Evolutionary conservation across 257 asterid genomes (phyloP), one percentile per base, ranked within the genome.

Genomic region (Solanum medicagineum): DNA sequence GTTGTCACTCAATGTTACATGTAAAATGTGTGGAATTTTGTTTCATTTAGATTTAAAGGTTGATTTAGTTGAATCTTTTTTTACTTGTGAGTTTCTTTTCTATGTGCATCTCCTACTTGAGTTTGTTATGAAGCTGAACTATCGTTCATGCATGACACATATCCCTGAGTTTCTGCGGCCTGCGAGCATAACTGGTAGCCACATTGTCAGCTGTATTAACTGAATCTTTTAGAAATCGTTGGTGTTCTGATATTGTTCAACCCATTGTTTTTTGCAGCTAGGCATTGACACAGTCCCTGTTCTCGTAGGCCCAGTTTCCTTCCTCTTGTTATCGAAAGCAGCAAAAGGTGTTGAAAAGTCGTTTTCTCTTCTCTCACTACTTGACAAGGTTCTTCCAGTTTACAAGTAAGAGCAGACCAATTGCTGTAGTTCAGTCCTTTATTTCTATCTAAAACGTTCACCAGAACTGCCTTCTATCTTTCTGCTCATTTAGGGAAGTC

Each of bases 281-380:
- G 92, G 93, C 51, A 75, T 91, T 49, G 88, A 91, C 73, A 91
- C 92, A 5, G 88, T 91, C 54, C 93, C 93, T 42, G 90, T 91
- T 17, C 90, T 91, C 81, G 80, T 91, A 73, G 93, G 93, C 62
- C 93, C 91, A 15, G 93, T 91, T 51, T 86, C 92, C 49, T 91
- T 88, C 88, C 89, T 91, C 90, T 70, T 91, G 86, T 89, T 88
- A 66, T 89, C 93, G 47, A 91, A 91, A 75, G 90, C 90, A 69
- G 93, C 93, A 83, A 91, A 86, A 86, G 93, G 92, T 42, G 92
- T 89, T 75, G 90, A 90, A 75, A 90, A 87, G 70, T 66, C 89
- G 0, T 90, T 90, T 87, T 63, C 88, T 70, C 89, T 87, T 85
- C 91, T 90, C 16, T 84, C 91, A 83, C 89, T 90, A 44, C 89